These are phyloP conservation scores for Phytopythium cucurbitacearum DNA, from an alignment of 352 stramenopile genomes.

Conservation along the genomic window DNA sequence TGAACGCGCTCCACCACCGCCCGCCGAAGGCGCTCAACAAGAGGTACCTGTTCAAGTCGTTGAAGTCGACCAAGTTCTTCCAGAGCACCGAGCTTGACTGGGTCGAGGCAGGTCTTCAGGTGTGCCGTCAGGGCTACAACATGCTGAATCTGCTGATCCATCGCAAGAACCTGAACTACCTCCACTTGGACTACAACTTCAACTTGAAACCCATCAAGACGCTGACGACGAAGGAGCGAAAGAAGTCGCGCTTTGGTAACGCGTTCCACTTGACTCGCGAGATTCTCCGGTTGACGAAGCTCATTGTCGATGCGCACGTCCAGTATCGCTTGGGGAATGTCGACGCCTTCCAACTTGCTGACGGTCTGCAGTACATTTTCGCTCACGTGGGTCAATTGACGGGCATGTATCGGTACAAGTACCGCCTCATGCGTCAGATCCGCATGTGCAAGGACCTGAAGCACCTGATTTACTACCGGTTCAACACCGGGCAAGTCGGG, in stretches of 20 bases:
- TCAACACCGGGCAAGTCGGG: constrained; percentile 99
- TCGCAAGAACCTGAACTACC: constrained; percentile 99
- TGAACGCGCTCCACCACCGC: constrained; percentile 97
- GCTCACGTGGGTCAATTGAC: constrained; percentile 99
- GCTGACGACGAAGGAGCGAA: constrained; percentile 99
- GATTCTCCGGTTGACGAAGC: constrained; percentile 98
- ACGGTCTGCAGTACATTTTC: constrained; percentile 99
- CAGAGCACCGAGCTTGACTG: constrained; percentile 99
- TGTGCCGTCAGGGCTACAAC: constrained; percentile 99
- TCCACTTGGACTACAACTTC: constrained; percentile 99
- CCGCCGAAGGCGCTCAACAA: constrained; percentile 95
- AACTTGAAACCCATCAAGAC: constrained; percentile 99
- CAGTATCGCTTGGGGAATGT: constrained; percentile 99
- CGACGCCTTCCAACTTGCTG: constrained; percentile 98
- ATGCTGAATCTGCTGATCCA: constrained; percentile 99
- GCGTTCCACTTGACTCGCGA: constrained; percentile 96
- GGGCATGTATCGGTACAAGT: constrained; percentile 99
- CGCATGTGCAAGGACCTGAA: constrained; percentile 99
- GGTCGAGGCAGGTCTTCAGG: constrained; percentile 97
- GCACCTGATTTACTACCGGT: constrained; percentile 99
- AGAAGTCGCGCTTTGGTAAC: constrained; percentile 98
- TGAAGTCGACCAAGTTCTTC: constrained; percentile 99
- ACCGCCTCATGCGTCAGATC: constrained; percentile 95
- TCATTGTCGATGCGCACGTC: constrained; percentile 99
- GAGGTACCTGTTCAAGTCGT: constrained; percentile 97